Conservation (phyloP, 2,329 filamentous ascomycete genomes). For the Immersiporthe knoxdaviesiana region DNA sequence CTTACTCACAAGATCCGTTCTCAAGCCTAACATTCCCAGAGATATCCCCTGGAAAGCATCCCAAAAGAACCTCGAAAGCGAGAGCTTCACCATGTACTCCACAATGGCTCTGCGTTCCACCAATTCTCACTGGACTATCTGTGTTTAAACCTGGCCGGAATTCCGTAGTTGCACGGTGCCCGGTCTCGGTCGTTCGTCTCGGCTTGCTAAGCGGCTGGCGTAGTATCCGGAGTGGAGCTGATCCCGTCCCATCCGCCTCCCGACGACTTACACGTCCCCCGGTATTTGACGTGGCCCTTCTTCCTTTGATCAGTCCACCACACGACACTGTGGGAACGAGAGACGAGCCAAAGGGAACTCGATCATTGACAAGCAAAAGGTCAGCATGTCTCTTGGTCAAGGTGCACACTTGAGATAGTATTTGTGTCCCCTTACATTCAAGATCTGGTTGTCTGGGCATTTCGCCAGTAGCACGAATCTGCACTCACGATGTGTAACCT, state of each 20-base stretch:
- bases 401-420: no score
- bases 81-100: not conserved
- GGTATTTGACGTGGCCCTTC: constrained; percentile 16
- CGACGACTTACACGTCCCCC: constrained; percentile 24
- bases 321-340: not conserved
- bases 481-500: constrained; percentile 15
- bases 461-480: not conserved
- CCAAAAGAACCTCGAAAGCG: no score
- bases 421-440: no score
- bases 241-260: constrained; percentile 22
- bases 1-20: no score
- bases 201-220: constrained; percentile 10
- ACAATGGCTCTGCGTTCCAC: no score
- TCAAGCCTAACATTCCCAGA: no score
- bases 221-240: constrained; percentile 21
- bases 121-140: not conserved
- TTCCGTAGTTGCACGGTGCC: constrained; percentile 29
- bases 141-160: constrained; percentile 28
- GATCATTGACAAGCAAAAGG: constrained; percentile 22
- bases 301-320: constrained; percentile 4
- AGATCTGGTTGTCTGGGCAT: not conserved
- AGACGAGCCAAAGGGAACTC: constrained; percentile 1
- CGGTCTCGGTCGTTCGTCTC: constrained; percentile 24
- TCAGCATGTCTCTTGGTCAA: constrained; percentile 10
- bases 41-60: no score